These are phyloP conservation scores for Mortierella hygrophila DNA, from an alignment of 192 early-diverging fungal genomes.

Conservation along the genomic window DNA sequence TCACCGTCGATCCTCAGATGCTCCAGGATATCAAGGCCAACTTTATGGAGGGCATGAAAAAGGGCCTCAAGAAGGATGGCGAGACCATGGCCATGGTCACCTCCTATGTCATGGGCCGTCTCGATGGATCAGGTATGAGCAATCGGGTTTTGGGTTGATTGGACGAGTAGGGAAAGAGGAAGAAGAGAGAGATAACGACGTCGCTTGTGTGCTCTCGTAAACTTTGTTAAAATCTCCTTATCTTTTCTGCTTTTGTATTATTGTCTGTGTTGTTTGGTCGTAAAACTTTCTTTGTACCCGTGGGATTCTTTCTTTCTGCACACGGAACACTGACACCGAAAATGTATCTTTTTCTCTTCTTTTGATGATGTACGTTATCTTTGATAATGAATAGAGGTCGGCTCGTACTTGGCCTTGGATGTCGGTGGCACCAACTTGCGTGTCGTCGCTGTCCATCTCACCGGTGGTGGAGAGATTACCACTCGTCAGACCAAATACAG, in stretches of 20 bases:
- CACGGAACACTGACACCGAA: neutral
- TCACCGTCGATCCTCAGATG: conserved; percentile 68
- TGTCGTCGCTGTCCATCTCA: conserved; percentile 86
- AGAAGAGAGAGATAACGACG: too few relatives aligned
- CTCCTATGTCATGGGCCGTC: conserved; percentile 73
- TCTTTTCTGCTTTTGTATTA: neutral
- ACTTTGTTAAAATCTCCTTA: neutral
- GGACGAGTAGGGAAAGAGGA: too few relatives aligned
- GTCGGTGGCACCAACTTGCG: conserved; percentile 95
- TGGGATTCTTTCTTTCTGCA: conserved; percentile 2
- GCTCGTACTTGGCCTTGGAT: conserved; percentile 91
- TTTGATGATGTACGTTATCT: neutral
- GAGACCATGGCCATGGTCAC: conserved; percentile 88
- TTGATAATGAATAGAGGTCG: conserved; percentile 68
- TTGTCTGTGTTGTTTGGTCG: conserved; percentile 7
- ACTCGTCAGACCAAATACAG: conserved; percentile 80
- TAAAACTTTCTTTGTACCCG: conserved; percentile 11
- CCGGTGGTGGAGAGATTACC: conserved; percentile 78
- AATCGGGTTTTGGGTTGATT: neutral
- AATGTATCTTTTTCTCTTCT: neutral
- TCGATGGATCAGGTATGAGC: conserved; percentile 32
- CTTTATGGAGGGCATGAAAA: conserved; percentile 73
- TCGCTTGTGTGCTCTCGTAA: neutral
- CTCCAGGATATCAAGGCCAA: conserved; percentile 69
- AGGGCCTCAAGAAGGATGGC: conserved; percentile 70